Conservation (phyloP, 2,329 filamentous ascomycete genomes). For the Fusarium armeniacum region DNA sequence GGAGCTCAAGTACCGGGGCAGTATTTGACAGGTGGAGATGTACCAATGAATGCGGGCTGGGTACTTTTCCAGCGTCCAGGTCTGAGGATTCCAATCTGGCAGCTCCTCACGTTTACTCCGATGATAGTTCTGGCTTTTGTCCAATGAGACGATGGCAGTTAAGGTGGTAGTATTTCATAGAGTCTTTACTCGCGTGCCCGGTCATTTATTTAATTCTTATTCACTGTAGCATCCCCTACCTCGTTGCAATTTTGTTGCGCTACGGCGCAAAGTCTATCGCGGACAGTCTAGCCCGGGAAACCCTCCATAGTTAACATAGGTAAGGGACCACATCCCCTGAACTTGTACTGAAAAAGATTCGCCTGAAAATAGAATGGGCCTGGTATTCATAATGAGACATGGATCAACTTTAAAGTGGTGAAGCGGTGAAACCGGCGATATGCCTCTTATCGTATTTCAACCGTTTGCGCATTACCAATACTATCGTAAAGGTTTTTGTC, state of each 20-base stretch:
- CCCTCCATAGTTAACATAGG: not conserved
- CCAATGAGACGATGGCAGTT: conserved; percentile 34
- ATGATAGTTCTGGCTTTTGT: conserved; percentile 17
- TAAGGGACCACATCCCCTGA: conserved; percentile 24
- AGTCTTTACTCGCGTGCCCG: conserved; percentile 25
- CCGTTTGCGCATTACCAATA: conserved; percentile 15
- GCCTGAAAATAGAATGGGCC: conserved; percentile 17
- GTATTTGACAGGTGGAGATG: conserved; percentile 10
- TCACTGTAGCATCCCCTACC: not conserved
- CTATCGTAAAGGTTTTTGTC: not conserved
- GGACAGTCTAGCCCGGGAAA: conserved; percentile 7
- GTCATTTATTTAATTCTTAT: conserved; percentile 20
- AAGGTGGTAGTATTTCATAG: conserved; percentile 9
- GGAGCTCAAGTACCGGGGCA: conserved; percentile 28
- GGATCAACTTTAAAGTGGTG: conserved; percentile 5
- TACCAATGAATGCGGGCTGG: conserved; percentile 31
- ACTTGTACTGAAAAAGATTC: conserved; percentile 20
- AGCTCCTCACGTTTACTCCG: conserved; percentile 30
- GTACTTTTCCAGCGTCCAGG: conserved; percentile 24
- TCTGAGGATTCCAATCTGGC: conserved; percentile 19
- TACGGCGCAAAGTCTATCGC: conserved; percentile 12
- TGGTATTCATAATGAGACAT: conserved; percentile 18
- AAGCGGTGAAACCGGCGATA: conserved; percentile 34
- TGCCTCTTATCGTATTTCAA: conserved; percentile 24
- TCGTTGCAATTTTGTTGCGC: conserved; percentile 18